Base-by-base conservation (phyloP, 2,329 filamentous ascomycete species). In the Epichloe gansuensis region DNA sequence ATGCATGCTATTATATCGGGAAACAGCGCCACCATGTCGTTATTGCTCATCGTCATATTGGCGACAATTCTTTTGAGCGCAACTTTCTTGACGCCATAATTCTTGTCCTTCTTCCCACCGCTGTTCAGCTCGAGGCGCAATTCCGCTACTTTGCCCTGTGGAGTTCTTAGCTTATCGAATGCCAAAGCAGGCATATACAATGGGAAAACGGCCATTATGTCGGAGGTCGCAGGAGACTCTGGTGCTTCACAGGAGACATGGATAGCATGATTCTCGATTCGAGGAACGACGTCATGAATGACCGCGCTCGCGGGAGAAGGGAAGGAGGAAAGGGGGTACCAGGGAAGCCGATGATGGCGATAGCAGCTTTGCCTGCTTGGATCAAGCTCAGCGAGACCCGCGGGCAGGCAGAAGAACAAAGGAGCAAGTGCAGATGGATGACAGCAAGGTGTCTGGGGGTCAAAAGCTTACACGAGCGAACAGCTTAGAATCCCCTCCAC, bases 1-100 rank as follows among this genome's bases (percentile, higher is more conserved):
- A 98, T 98, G 75, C 91, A 97, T 56, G 77, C 83, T 60, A 98
- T 87, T 54, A 98, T 86, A 66, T 98, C 93, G 17, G 91, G 89
- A 61, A 98, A 98, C 50, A 98, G 75, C 40, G 89, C 89, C 51
- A 97, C 86, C 93, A 98, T 98, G 69, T 98, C 93, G 65, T 97
- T 98, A 73, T 98, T 98, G 80, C 91, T 97, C 93, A 98, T 98
- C 58, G 93, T 98, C 93, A 98, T 98, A 68, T 98, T 98, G 67
- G 93, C 93, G 61, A 98, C 93, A 60, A 98, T 97, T 78, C 96
- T 96, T 79, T 98, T 98, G 57, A 98, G 78, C 11, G 93, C 90
- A 65, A 96, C 94, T 80, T 97, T 97, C 77, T 97, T 98, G 59
- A 82, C 82, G 44, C 85, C 80, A 71, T 89, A 85, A 72, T 94